Conservation (phyloP, 495 filamentous ascomycete genomes). For the Penicillium flavigenum region DNA sequence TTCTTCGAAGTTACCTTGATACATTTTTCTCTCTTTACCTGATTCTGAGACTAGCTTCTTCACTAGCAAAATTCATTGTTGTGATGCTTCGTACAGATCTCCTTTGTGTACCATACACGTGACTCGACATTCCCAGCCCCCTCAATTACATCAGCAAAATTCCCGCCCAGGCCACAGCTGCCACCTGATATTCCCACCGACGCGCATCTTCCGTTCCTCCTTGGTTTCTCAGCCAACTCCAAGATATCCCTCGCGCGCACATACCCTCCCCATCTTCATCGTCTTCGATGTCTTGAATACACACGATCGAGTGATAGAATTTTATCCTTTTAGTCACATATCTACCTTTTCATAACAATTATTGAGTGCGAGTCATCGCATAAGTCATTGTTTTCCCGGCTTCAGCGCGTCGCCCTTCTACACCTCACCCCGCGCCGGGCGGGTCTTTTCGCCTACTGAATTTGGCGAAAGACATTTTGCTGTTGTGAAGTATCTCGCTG, state of each 20-base stretch:
- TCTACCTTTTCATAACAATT: constrained; percentile 1
- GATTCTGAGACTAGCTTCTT: background rate
- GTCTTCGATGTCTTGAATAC: constrained; percentile 17
- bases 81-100: background rate
- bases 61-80: background rate
- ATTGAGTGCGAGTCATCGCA: constrained; percentile 18
- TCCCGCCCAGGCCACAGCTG: constrained; percentile 15
- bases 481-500: constrained; percentile 11
- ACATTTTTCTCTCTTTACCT: background rate
- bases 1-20: background rate
- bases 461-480: constrained; percentile 15
- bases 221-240: constrained; percentile 31
- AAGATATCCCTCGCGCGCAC: constrained; percentile 23
- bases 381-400: constrained; percentile 40
- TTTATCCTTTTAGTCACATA: constrained; percentile 9
- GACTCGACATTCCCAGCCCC: constrained; percentile 28
- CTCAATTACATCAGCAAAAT: constrained; percentile 27
- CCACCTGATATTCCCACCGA: constrained; percentile 29
- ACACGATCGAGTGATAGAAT: constrained; percentile 17
- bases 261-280: constrained; percentile 3
- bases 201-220: constrained; percentile 27
- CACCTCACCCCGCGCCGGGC: constrained; percentile 43
- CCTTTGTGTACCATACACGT: background rate
- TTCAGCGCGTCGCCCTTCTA: constrained; percentile 42
- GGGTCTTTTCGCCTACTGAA: constrained; percentile 26